These are phyloP conservation scores for Yamadazyma friedrichii DNA, from an alignment of 1,139 yeast genomes.

Conservation along the genomic window DNA sequence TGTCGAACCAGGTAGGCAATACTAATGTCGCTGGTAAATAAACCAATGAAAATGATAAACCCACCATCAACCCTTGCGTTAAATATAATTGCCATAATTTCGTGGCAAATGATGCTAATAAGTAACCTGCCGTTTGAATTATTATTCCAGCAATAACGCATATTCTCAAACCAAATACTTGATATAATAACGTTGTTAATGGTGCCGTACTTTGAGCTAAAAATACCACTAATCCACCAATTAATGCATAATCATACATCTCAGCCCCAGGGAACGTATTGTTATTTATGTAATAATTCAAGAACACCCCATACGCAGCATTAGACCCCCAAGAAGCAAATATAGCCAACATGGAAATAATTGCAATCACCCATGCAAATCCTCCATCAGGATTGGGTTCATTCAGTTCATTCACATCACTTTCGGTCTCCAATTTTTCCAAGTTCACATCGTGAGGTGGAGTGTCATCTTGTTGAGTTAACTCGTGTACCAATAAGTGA, in stretches of 20 bases:
- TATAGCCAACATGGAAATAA: slow-evolving; percentile 47
- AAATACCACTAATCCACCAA: slow-evolving; percentile 65
- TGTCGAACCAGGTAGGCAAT: slow-evolving; percentile 64
- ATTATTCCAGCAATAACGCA: slow-evolving; percentile 48
- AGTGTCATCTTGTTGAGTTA: neutral
- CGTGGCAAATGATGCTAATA: slow-evolving; percentile 65
- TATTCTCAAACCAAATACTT: slow-evolving; percentile 32
- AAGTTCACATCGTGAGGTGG: neutral
- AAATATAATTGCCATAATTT: slow-evolving; percentile 62
- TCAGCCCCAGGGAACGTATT: slow-evolving; percentile 57
- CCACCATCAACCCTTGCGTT: slow-evolving; percentile 68
- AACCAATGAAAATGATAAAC: slow-evolving; percentile 58
- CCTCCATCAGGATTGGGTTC: slow-evolving; percentile 65
- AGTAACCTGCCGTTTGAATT: slow-evolving; percentile 54
- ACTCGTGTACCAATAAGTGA: slow-evolving; percentile 11
- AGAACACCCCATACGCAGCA: slow-evolving; percentile 66
- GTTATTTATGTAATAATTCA: slow-evolving; percentile 50
- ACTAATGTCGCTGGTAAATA: slow-evolving; percentile 59
- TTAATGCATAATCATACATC: slow-evolving; percentile 59
- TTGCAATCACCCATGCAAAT: slow-evolving; percentile 67
- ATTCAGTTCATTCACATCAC: slow-evolving; percentile 12
- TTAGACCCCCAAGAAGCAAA: slow-evolving; percentile 76
- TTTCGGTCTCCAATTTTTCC: slow-evolving; percentile 10
- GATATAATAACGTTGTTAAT: slow-evolving; percentile 34
- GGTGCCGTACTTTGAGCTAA: slow-evolving; percentile 63